Base-by-base conservation (phyloP, 345 rosid genomes). In the Rhodomyrtus tomentosa region DNA sequence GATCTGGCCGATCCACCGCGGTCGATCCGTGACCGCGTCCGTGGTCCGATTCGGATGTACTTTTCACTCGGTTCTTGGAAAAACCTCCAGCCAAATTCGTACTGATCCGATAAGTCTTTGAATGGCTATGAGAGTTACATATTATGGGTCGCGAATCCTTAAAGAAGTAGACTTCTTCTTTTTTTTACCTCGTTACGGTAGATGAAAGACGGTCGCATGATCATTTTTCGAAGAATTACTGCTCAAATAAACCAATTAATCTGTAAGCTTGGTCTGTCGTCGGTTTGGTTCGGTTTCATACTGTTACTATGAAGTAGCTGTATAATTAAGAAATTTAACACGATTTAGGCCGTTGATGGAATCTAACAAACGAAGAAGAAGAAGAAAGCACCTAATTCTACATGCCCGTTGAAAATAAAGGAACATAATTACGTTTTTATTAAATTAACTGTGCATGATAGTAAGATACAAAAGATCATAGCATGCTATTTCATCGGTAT, bases 1-100 rank as follows among this genome's bases (percentile, higher is more conserved):
- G 73, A 29, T 59, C 5, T 2, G 5, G 55, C 55, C 55, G 7
- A 53, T 18, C 3, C 55, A 22, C 55, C 55, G 6, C 55, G 3
- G 9, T 52, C 22, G 4, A 21, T 22, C 11, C 11, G 56, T 5
- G 24, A 32, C 21, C 12, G 1, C 5, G 6, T 8, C 14, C 3
- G 2, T 18, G 10, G 45, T 32, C 32, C 1, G 3, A 22, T 32
- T 16, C 4, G 76, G 42, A 32, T 20, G 13, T 4, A 5, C 45
- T 1, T 68, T 68, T 16, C 0, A 24, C 12, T 5, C 6, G 0
- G 24, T 68, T 32, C 6, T 18, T 1, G 1, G 45, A 36, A 2
- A 3, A 21, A 68, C 18, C 76, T 18, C 7, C 1, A 1, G 73
- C 22, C 40, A 15, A 29, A 59, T 59, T 16, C 11, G 16, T 15